Base-by-base conservation (phyloP, 2,329 filamentous ascomycete species). In the Myotisia sp. region DNA sequence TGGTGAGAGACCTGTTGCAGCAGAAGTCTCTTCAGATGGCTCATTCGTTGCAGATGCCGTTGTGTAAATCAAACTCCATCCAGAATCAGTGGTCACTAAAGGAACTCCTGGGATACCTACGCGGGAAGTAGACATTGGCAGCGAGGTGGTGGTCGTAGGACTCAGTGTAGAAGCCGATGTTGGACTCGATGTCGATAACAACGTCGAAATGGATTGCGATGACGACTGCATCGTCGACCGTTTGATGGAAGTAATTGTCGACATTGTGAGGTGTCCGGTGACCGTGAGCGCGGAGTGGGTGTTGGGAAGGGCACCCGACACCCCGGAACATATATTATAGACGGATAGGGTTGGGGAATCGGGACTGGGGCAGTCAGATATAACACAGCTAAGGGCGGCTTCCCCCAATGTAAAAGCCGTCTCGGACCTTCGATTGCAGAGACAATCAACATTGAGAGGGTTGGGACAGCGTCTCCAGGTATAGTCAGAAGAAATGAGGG, bases 351-450 rank as follows among this genome's bases (percentile, higher is more conserved):
- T 55, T 21, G 50, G 45, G 6, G 52, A 51, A 33, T 70, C 64
- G 7, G 55, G 47, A 3, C 60, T 57, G 3, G 58, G 52, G 51
- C 79, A 85, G 9, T 55, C 56, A 2, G 70, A 70, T 6, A 69
- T 60, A 21, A 80, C 65, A 52, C 79, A 85, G 47, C 76, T 70
- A 41, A 82, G 55, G 3, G 73, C 76, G 7, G 68, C 78, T 55
- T 84, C 79, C n/a, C 76, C 78, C 30, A 83, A 48, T 1, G 79
- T 83, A 45, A 74, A 77, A 6, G 74, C 76, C 19, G 68, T 68
- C 8, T 53, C 56, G 6, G 76, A 76, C 21, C 62, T 61, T 38
- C 65, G 63, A 23, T 66, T 65, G 52, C 79, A 85, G 5, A 84
- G 62, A 44, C 76, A 82, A 46, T 64, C 56, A 44, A 82, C 51